A percentile compares a stretch with the other conserved stretches of the same genome.
Evolutionary conservation across 2,329 filamentous ascomycete genomes (phyloP).

Genomic region (Aspergillus caelatus): DNA sequence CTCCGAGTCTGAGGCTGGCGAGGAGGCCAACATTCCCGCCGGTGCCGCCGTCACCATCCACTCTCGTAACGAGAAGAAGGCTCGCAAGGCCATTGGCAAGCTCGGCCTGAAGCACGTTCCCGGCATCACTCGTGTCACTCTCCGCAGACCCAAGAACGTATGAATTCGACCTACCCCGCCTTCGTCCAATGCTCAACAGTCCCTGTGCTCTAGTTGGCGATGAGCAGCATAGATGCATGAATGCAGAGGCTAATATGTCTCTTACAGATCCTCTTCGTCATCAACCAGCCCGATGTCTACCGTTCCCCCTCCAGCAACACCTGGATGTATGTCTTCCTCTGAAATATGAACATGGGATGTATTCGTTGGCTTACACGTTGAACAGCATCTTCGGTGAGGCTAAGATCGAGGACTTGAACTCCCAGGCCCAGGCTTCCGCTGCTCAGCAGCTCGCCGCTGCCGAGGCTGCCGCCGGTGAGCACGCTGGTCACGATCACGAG

Average conservation of each 20-base stretch:
- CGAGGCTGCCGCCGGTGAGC: constrained; percentile 62
- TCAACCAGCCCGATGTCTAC: constrained; percentile 99
- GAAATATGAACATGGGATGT: not conserved
- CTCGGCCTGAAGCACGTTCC: constrained; percentile 93
- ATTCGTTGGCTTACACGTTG: constrained; percentile 26
- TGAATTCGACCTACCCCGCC: constrained; percentile 44
- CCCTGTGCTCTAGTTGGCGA: not conserved
- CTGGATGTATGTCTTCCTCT: constrained; percentile 78
- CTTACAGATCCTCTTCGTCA: constrained; percentile 92
- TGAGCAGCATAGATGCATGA: not conserved
- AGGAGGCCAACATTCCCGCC: constrained; percentile 71
- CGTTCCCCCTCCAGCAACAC: constrained; percentile 99
- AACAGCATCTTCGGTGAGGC: constrained; percentile 96
- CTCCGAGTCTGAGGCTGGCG: constrained; percentile 55
- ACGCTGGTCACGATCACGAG: constrained; percentile 62
- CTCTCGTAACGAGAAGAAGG: constrained; percentile 99
- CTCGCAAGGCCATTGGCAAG: constrained; percentile 98
- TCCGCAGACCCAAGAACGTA: constrained; percentile 98
- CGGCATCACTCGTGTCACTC: constrained; percentile 96
- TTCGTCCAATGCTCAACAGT: constrained; percentile 13
- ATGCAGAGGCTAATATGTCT: constrained; percentile 23
- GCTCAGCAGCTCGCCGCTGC: constrained; percentile 89
- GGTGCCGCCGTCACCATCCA: constrained; percentile 90
- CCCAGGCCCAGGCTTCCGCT: constrained; percentile 91
- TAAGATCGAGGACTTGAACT: constrained; percentile 99